A percentile compares a stretch with the other conserved stretches of the same genome.
phyloP scores from a whole-genome alignment of 164 flowering plant species.

The Tetrastigma voinierianum region DNA sequence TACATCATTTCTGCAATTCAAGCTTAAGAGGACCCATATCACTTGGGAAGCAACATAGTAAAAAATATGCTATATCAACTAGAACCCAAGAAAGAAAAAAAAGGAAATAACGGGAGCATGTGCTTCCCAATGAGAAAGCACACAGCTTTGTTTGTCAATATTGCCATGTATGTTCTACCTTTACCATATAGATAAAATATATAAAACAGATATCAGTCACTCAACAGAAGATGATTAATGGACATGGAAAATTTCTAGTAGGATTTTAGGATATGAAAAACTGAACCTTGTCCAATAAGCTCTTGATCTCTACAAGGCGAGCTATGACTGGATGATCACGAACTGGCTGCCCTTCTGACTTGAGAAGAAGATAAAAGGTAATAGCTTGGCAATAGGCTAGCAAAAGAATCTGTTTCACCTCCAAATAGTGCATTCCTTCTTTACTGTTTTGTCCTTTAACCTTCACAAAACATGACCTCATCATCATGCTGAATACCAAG shows the following conservation, averaged over 20 bases:
- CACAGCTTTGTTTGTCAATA: no score
- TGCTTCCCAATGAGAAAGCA: no score
- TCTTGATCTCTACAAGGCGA: slow-evolving; percentile 80
- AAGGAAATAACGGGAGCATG: no score
- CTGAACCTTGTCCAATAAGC: slow-evolving; percentile 69
- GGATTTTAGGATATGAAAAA: not conserved
- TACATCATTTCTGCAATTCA: no score
- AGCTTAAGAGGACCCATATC: no score
- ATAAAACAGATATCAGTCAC: not conserved
- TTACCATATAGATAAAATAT: no score
- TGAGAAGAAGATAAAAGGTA: slow-evolving; percentile 88
- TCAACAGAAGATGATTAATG: not conserved
- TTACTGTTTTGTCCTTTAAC: slow-evolving; percentile 30
- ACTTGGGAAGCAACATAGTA: no score
- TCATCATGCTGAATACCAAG: not conserved
- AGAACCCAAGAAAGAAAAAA: no score
- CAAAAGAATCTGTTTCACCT: slow-evolving; percentile 68
- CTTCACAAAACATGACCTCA: slow-evolving; percentile 36
- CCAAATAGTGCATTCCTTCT: slow-evolving; percentile 66
- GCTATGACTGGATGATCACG: slow-evolving; percentile 93
- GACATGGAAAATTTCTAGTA: not conserved
- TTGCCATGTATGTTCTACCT: no score
- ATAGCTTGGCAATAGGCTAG: slow-evolving; percentile 88
- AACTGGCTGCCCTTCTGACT: slow-evolving; percentile 82
- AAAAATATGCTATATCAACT: no score